Percentiles rank a stretch among this genome's conserved stretches.
Evolutionary conservation across 495 filamentous ascomycete species (phyloP).

Genomic region (Tuber magnatum): DNA sequence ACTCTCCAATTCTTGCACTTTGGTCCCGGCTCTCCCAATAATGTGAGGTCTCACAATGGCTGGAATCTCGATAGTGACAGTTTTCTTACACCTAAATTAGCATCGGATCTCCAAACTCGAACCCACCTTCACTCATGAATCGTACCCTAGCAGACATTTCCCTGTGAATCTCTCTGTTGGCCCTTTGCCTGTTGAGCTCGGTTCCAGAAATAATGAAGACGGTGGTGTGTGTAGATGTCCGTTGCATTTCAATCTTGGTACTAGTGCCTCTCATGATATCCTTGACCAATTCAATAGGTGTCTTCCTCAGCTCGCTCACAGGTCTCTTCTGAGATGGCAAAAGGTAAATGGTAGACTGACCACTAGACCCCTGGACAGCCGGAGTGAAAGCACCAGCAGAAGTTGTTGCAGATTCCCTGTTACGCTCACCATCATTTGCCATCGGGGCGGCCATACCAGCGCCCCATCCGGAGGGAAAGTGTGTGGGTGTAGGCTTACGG

Average conservation of each 20-base stretch:
- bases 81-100: conserved; percentile 17
- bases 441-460: conserved; percentile 49
- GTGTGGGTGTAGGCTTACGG: conserved; percentile 47
- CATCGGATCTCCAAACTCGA: conserved; percentile 24
- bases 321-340: conserved; percentile 66
- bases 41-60: conserved; percentile 73
- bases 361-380: conserved; percentile 55
- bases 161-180: conserved; percentile 74
- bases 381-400: conserved; percentile 54
- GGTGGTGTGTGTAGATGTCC: conserved; percentile 52
- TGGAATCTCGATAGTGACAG: conserved; percentile 51
- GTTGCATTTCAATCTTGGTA: conserved; percentile 67
- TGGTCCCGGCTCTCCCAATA: conserved; percentile 85
- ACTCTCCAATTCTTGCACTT: conserved; percentile 76
- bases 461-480: conserved; percentile 59
- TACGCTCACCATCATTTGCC: conserved; percentile 44
- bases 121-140: background rate
- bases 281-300: conserved; percentile 70
- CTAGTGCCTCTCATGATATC: conserved; percentile 85
- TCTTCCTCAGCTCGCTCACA: conserved; percentile 67
- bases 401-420: conserved; percentile 48
- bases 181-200: conserved; percentile 66
- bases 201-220: conserved; percentile 71
- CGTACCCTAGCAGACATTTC: conserved; percentile 76
- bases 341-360: conserved; percentile 68